Percentiles rank a stretch among this genome's conserved stretches.
These are phyloP conservation scores for Dissophora ornata DNA, from an alignment of 192 early-diverging fungal species.

Conservation along the genomic window DNA sequence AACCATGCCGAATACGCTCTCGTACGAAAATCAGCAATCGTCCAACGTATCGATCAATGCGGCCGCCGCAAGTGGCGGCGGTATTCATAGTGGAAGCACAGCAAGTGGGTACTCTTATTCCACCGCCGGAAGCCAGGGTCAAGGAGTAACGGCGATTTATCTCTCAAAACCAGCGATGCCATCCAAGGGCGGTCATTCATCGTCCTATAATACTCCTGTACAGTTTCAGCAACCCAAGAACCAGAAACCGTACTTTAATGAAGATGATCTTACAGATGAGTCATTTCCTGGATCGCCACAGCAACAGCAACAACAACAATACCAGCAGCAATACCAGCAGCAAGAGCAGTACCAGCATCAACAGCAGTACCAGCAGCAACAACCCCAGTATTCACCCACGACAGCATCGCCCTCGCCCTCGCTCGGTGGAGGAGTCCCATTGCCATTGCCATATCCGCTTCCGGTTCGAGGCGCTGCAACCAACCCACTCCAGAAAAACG, in stretches of 20 bases:
- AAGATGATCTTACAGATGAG: constrained; percentile 17
- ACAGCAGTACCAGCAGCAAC: constrained; percentile 23
- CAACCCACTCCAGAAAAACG: constrained; percentile 3
- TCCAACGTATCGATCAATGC: neutral
- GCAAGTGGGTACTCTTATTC: constrained; percentile 23
- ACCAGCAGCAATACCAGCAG: constrained; percentile 1
- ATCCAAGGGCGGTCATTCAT: neutral
- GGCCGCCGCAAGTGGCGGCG: neutral
- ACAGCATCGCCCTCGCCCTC: constrained; percentile 30
- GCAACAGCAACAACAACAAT: constrained; percentile 4
- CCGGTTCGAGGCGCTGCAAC: too few species aligned
- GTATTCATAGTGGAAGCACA: constrained; percentile 10
- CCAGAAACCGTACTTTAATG: constrained; percentile 19
- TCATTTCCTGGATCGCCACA: constrained; percentile 6
- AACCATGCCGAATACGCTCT: too few species aligned
- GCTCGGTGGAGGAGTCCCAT: constrained; percentile 5
- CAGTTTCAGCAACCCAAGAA: constrained; percentile 1
- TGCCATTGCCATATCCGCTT: constrained; percentile 25
- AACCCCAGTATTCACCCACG: constrained; percentile 13
- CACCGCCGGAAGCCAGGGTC: neutral
- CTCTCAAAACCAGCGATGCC: constrained; percentile 38
- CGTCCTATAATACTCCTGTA: constrained; percentile 3
- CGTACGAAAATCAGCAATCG: neutral
- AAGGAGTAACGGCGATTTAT: constrained; percentile 37
- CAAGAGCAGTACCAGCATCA: constrained; percentile 18